phyloP scores from a whole-genome alignment of 1,284 basidiomycete species.

The Ganoderma lucidum region DNA sequence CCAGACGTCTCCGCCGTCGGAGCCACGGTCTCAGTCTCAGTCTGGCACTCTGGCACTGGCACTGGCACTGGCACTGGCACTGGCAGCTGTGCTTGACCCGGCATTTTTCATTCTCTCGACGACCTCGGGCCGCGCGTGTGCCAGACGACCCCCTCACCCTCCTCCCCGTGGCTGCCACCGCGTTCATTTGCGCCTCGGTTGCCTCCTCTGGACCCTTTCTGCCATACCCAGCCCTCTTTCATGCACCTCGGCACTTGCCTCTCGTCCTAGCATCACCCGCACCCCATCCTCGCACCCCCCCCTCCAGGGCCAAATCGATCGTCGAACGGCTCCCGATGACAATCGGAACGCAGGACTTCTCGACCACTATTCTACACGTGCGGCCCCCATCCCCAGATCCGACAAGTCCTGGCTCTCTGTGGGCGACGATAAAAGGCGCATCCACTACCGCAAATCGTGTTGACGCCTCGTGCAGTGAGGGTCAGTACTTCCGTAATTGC shows the following conservation, averaged over 20 bases:
- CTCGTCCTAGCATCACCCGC: conserved; percentile 27
- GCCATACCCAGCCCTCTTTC: conserved; percentile 18
- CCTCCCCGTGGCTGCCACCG: conserved; percentile 5
- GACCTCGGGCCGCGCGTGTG: conserved; percentile 2
- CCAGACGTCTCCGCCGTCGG: not conserved
- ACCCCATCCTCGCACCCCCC: conserved; percentile 23
- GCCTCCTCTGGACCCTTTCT: conserved; percentile 13
- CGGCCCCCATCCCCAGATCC: conserved; percentile 37
- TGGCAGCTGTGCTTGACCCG: not conserved
- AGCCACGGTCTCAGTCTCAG: not conserved
- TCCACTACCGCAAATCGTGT: conserved; percentile 34
- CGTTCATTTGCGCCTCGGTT: not conserved
- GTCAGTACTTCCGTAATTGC: conserved; percentile 42
- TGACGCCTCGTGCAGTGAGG: conserved; percentile 43
- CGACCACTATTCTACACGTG: conserved; percentile 42
- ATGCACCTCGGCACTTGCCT: conserved; percentile 28
- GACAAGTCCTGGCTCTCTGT: conserved; percentile 29
- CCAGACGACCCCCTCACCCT: conserved; percentile 6
- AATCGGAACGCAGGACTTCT: conserved; percentile 40
- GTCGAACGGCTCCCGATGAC: conserved; percentile 39
- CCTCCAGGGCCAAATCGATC: conserved; percentile 37
- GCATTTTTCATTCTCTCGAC: conserved; percentile 12
- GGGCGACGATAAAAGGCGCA: conserved; percentile 42
- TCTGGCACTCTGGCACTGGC: not conserved
- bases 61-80: no score